Base-by-base conservation (phyloP, 768 basidiomycete species). In the Lactarius deliciosus region DNA sequence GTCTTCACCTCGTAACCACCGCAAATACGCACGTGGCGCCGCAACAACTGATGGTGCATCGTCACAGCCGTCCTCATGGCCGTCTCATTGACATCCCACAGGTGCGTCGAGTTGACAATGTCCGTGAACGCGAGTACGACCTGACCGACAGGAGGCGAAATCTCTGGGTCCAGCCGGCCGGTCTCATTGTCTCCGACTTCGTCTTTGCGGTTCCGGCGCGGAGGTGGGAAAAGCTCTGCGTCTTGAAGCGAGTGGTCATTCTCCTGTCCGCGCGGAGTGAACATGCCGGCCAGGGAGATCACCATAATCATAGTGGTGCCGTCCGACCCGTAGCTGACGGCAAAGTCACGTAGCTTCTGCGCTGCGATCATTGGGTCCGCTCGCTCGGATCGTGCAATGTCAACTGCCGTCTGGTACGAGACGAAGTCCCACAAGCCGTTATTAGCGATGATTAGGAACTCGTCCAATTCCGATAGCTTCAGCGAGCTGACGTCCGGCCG, bases 1-100 rank as follows among this genome's bases (percentile, higher is more conserved):
- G 97, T 99, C 79, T 99, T 99, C 73, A 98, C 96, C 78, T 98
- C 94, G 76, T 98, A 99, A 1, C 97, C 97, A 34, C 95, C 95
- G 72, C 95, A 96, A 50, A 90, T 81, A 34, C 96, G 86, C 38
- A 98, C 79, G 67, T 90, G 88, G 7, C 96, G 84, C 25, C 97
- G 87, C 56, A 98, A 82, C 28, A 98, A 81, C 60, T 79, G 82
- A 75, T 98, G 96, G 78, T 99, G 97, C 70, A 94, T 77, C 32
- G 87, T 86, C 83, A 97, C 96, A 3, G 96, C 95, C 0, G 89
- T 90, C 25, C 90, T 87, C 96, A 98, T 99, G 3, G 96, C 95
- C 0, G 90, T 86, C 43, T 64, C 70, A 72, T 98, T 98, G 50
- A 86, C 88, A 72, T 99, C 97, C 96, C 96, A 99, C 0, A 98